Conservation (phyloP, 2,329 filamentous ascomycete species). For the Ophiocordyceps robertsii region DNA sequence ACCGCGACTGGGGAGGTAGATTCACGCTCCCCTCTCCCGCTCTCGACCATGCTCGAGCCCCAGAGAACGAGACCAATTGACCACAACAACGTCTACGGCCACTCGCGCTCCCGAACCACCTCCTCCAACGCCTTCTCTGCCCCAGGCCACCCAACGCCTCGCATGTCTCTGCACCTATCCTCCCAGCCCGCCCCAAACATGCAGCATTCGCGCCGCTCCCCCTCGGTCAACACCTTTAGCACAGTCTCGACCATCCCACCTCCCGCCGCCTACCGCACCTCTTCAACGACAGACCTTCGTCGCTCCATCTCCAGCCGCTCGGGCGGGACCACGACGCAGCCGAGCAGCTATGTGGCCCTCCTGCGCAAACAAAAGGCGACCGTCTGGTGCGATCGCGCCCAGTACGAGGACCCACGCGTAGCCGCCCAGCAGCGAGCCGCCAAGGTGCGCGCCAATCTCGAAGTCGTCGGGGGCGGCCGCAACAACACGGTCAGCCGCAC, state of each 20-base stretch:
- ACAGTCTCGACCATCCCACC: slow-evolving; percentile 56
- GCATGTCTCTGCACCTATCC: slow-evolving; percentile 1
- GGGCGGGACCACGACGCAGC: slow-evolving; percentile 35
- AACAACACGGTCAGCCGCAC: slow-evolving; percentile 36
- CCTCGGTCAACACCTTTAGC: slow-evolving; percentile 55
- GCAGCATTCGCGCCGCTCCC: slow-evolving; percentile 34
- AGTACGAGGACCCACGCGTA: slow-evolving; percentile 79
- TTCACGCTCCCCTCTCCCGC: not conserved
- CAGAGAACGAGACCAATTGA: slow-evolving; percentile 19
- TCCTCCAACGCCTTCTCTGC: slow-evolving; percentile 39
- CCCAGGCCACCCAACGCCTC: slow-evolving; percentile 10
- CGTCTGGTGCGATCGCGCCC: slow-evolving; percentile 92
- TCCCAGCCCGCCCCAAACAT: slow-evolving; percentile 2
- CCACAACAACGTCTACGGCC: slow-evolving; percentile 29
- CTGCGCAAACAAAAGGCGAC: slow-evolving; percentile 95
- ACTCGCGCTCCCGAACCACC: slow-evolving; percentile 41
- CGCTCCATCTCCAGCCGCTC: slow-evolving; percentile 76
- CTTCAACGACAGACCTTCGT: slow-evolving; percentile 45
- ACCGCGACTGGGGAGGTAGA: not conserved
- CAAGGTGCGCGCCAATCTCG: slow-evolving; percentile 72
- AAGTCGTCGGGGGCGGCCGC: slow-evolving; percentile 54
- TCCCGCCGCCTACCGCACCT: slow-evolving; percentile 42
- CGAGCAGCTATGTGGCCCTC: slow-evolving; percentile 84
- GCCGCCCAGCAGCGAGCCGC: slow-evolving; percentile 74
- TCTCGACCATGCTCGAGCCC: slow-evolving; percentile 17